Evolutionary conservation across 2,329 filamentous ascomycete genomes (phyloP), one percentile per base, ranked within the genome.

Genomic region (Camillea tinctor): DNA sequence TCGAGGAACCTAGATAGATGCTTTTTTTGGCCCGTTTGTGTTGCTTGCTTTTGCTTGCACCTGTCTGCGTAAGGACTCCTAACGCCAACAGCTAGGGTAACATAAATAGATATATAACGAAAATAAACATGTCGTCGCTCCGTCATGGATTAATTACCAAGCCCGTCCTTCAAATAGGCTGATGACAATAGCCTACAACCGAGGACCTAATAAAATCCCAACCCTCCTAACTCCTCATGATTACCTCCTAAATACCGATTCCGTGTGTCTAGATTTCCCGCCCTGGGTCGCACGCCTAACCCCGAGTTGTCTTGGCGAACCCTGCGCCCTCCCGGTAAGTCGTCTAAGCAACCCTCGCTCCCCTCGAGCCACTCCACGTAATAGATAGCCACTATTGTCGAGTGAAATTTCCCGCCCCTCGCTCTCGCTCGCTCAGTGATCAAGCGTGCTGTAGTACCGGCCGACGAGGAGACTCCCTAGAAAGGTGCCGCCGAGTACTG

Each of bases 391-490:
- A 9, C 13, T 11, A 7, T 30, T 30, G 26, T 11, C 13, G 7
- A 9, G 7, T 30, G 26, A 30, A 30, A 9, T 11, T 11, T 7
- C 26, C 7, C 26, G 26, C 26, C 26, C 24, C 26, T 30, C 26
- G 26, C 26, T 30, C 26, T 30, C 26, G 26, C 6, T 30, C 50
- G 22, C 55, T 60, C 57, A 71, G 59, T 71, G 69, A 52, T 70
- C 69, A 51, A 60, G 40, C 21, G 19, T 55, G 55, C 52, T 63
- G 56, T 66, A 65, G 58, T 87, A 95, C 64, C 93, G 85, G 26
- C 93, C 92, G 62, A 95, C 83, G 0, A 86, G 84, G 50, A 98
- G 77, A 73, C 95, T 95, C 22, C 94, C 94, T n/a, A 96, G 72
- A 71, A 98, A 97, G 1, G 90, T 72, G 20, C 72, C 72, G 26